Percentiles rank a stretch among this genome's conserved stretches.
Evolutionary conservation across 148 eudicot genomes (phyloP).

Genomic region (Arctostaphylos glauca): DNA sequence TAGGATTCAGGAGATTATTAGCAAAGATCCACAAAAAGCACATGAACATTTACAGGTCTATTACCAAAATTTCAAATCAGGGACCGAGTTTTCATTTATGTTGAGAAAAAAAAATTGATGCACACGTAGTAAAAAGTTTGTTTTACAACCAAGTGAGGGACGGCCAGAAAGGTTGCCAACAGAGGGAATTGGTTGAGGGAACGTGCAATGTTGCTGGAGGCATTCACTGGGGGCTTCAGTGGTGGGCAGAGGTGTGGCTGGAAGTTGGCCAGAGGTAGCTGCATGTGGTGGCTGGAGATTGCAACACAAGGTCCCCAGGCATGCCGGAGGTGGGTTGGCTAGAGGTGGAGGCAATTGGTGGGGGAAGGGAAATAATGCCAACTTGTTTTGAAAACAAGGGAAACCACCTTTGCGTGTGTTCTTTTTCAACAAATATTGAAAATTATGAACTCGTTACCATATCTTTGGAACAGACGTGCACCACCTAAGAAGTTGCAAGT

Average conservation of each 20-base stretch:
- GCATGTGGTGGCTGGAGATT: background rate
- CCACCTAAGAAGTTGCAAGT: background rate
- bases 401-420: too few species aligned
- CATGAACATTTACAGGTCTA: background rate
- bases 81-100: background rate
- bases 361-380: too few species aligned
- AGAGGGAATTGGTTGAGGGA: background rate
- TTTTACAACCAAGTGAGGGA: background rate
- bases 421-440: too few species aligned
- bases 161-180: background rate
- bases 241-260: background rate
- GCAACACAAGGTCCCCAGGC: background rate
- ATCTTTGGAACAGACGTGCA: too few species aligned
- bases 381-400: too few species aligned
- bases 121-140: background rate
- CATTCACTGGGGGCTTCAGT: background rate
- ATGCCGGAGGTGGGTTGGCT: background rate
- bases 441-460: too few species aligned
- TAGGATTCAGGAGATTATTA: conserved; percentile 11
- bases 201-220: background rate
- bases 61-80: background rate
- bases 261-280: background rate
- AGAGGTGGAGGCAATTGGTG: background rate
- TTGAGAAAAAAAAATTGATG: background rate
- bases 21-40: background rate